phyloP scores from a whole-genome alignment of 2,329 filamentous ascomycete species.

The Aspergillus japonicus region DNA sequence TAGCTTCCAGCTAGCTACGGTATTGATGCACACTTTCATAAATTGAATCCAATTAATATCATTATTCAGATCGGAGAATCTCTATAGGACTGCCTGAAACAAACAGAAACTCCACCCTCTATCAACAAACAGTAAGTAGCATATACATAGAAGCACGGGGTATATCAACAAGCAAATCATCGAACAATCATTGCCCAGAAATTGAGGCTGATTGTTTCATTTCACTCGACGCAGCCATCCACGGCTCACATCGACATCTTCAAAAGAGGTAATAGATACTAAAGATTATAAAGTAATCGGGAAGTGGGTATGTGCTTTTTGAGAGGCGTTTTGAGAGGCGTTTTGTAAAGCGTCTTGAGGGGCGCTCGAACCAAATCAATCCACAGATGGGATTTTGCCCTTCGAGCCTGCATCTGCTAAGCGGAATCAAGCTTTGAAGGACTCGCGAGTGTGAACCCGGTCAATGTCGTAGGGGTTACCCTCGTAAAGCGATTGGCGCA shows the following conservation, averaged over 20 bases:
- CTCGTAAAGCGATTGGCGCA: conserved; percentile 37
- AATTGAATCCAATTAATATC: background rate
- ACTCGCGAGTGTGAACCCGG: conserved; percentile 43
- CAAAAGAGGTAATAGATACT: conserved; percentile 13
- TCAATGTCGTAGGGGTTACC: conserved; percentile 47
- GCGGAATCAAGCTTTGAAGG: conserved; percentile 27
- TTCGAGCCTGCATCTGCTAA: background rate
- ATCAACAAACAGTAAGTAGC: conserved; percentile 12
- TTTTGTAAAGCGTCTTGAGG: background rate
- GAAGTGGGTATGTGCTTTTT: background rate
- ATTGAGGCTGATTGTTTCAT: conserved; percentile 3
- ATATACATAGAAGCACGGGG: conserved; percentile 11
- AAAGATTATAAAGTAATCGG: conserved; percentile 20
- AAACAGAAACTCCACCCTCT: conserved; percentile 11
- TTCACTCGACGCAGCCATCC: conserved; percentile 14
- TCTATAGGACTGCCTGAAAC: background rate
- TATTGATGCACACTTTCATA: background rate
- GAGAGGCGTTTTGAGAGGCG: background rate
- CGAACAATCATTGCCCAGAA: background rate
- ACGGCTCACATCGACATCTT: conserved; percentile 12
- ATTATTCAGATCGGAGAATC: conserved; percentile 1
- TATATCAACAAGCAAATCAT: conserved; percentile 20
- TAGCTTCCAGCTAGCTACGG: no score
- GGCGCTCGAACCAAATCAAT: no score
- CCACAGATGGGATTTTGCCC: background rate